These are phyloP conservation scores for Beauveria medogensis DNA, from an alignment of 2,329 filamentous ascomycete species.

Conservation along the genomic window DNA sequence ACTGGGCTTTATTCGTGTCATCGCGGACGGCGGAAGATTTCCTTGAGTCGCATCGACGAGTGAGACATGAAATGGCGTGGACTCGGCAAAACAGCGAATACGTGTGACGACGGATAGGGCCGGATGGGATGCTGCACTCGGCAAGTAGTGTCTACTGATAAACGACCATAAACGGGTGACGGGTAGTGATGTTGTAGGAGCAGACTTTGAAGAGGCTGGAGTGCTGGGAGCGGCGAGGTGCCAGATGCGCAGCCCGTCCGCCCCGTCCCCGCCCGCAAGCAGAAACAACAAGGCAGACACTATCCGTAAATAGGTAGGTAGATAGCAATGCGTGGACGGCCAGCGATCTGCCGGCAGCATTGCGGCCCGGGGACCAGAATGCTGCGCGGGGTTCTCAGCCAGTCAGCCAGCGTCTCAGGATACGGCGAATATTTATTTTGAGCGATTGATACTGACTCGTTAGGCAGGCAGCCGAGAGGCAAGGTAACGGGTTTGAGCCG, in stretches of 20 bases:
- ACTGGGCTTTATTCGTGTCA: background rate
- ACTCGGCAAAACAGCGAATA: background rate
- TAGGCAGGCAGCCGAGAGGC: background rate
- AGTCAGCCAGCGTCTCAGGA: slow-evolving; percentile 3
- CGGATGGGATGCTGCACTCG: background rate
- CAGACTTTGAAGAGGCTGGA: background rate
- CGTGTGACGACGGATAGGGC: too few relatives aligned
- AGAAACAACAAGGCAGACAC: background rate
- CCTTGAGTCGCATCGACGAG: background rate
- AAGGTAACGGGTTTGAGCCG: background rate
- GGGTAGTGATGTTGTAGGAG: slow-evolving; percentile 7
- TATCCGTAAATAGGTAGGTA: background rate
- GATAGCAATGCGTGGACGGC: too few relatives aligned
- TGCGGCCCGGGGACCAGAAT: background rate
- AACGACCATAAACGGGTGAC: background rate
- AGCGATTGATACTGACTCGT: slow-evolving; percentile 1
- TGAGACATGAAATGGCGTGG: background rate
- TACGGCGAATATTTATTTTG: slow-evolving; percentile 2
- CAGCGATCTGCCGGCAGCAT: slow-evolving; percentile 3
- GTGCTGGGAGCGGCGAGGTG: slow-evolving; percentile 1
- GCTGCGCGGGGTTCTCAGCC: background rate
- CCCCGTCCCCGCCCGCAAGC: slow-evolving; percentile 3
- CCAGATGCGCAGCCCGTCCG: background rate
- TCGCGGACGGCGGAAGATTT: background rate
- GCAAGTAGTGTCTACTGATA: background rate